Conservation (phyloP, 495 filamentous ascomycete genomes). For the Penicillium tannophilum region DNA sequence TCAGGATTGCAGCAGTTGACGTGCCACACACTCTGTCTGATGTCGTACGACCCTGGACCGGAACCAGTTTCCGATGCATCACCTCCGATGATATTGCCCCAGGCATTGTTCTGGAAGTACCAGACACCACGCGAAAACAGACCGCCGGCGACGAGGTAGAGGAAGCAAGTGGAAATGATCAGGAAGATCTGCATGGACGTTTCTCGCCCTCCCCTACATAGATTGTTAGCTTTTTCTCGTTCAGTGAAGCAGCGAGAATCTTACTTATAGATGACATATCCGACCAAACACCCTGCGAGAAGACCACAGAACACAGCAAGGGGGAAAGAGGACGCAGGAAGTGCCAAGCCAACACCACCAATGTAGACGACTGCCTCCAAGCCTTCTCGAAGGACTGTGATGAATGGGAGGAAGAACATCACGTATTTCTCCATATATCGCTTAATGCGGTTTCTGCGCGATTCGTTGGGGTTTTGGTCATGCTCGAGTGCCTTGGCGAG, state of each 20-base stretch:
- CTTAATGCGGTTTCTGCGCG: constrained; percentile 52
- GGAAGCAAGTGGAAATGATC: constrained; percentile 75
- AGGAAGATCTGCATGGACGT: constrained; percentile 77
- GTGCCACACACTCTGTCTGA: constrained; percentile 84
- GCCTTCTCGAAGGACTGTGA: constrained; percentile 85
- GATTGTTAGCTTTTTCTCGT: background rate
- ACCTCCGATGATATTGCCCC: constrained; percentile 67
- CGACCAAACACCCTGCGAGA: constrained; percentile 60
- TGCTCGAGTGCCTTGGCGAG: constrained; percentile 67
- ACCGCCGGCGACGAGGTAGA: constrained; percentile 85
- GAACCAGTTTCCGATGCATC: constrained; percentile 74
- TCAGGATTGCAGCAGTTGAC: constrained; percentile 84
- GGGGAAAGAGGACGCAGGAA: constrained; percentile 73
- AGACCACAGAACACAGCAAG: constrained; percentile 72
- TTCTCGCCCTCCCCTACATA: constrained; percentile 57
- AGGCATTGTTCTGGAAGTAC: constrained; percentile 65
- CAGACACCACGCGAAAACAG: constrained; percentile 78
- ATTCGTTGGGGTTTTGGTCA: constrained; percentile 37
- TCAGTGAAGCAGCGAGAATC: constrained; percentile 22
- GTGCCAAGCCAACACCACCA: constrained; percentile 72
- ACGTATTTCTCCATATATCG: constrained; percentile 71
- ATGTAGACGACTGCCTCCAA: constrained; percentile 82
- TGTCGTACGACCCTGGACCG: constrained; percentile 88
- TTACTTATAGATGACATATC: constrained; percentile 78
- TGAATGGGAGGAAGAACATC: constrained; percentile 80